phyloP scores from a whole-genome alignment of 169 alveolate genomes.

The Plasmodium adleri region DNA sequence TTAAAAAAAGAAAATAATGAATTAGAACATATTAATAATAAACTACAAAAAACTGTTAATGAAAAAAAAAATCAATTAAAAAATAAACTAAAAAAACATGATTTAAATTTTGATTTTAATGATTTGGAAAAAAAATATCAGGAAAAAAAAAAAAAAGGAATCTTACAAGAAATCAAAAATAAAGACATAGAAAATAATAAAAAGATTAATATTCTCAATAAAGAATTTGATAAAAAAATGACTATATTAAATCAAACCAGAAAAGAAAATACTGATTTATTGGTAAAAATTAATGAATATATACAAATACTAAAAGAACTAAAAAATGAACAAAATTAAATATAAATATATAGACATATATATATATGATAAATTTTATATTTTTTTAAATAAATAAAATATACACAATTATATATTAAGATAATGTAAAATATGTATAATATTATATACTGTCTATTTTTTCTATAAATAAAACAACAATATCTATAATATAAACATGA shows the following conservation, averaged over 20 bases:
- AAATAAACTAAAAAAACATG: slow-evolving; percentile 61
- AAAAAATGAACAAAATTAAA: slow-evolving; percentile 8
- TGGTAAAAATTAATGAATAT: slow-evolving; percentile 28
- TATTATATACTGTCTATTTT: no score
- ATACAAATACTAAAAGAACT: slow-evolving; percentile 25
- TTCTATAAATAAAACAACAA: no score
- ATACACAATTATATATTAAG: no score
- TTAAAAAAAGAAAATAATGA: slow-evolving; percentile 46
- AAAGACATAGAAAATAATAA: slow-evolving; percentile 34
- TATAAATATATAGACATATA: background rate
- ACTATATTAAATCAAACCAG: slow-evolving; percentile 26
- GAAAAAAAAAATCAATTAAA: slow-evolving; percentile 40
- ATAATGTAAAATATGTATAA: no score
- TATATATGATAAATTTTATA: no score
- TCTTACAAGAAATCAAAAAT: slow-evolving; percentile 55
- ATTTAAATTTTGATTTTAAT: slow-evolving; percentile 46
- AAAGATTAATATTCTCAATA: slow-evolving; percentile 14
- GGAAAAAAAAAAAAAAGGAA: slow-evolving; percentile 62
- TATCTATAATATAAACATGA: no score
- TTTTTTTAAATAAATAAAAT: no score
- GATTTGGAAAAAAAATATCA: slow-evolving; percentile 72
- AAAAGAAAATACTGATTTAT: slow-evolving; percentile 23
- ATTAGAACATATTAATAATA: slow-evolving; percentile 38
- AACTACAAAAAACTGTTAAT: slow-evolving; percentile 17
- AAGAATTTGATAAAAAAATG: slow-evolving; percentile 11